Evolutionary conservation across 192 early-diverging fungal genomes (phyloP), one percentile per base, ranked within the genome.

Genomic region (Linnemannia elongata): DNA sequence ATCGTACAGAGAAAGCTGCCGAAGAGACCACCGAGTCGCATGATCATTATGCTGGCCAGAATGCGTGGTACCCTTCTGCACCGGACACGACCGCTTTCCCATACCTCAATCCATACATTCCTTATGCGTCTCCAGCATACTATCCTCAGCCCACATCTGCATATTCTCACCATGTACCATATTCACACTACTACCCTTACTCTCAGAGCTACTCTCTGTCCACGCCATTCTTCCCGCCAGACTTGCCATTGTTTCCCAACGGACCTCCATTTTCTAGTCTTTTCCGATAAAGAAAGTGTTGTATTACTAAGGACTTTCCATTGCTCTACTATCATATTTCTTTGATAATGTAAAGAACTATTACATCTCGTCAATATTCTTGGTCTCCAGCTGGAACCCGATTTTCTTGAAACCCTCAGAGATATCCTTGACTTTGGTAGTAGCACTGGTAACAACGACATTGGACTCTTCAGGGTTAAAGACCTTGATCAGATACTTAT

Each of bases 381-480:
- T 87, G 17, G 81, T 82, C 71, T 89, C 87, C 30, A 92, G 75
- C 38, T 90, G 76, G 72, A 92, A 92, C 20, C 90, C 90, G 79
- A 85, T 57, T 66, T 74, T 78, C 69, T 87, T 86, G 75, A 92
- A 92, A 1, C 90, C 90, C 69, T 90, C 86, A 33, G 85, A 82
- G 44, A 92, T 88, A n/a, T 92, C 91, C 55, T 85, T 79, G 24
- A 91, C 88, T 82, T 93, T 93, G 72, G 57, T 86, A 17, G 91
- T 85, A 5, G 92, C 79, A 39, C 88, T 90, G 30, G 90, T 85
- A 4, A 92, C 90, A 27, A 93, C 89, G 41, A 91, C 88, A 49
- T 90, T 89, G 17, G 92, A 91, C 44, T 82, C 82, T 0, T 88
- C 88, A 20, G 92, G 87, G 24, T 80, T 75, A 75, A 93, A 93